Evolutionary conservation across 1,284 basidiomycete genomes (phyloP).

Genomic region (Cutaneotrichosporon mucoides): DNA sequence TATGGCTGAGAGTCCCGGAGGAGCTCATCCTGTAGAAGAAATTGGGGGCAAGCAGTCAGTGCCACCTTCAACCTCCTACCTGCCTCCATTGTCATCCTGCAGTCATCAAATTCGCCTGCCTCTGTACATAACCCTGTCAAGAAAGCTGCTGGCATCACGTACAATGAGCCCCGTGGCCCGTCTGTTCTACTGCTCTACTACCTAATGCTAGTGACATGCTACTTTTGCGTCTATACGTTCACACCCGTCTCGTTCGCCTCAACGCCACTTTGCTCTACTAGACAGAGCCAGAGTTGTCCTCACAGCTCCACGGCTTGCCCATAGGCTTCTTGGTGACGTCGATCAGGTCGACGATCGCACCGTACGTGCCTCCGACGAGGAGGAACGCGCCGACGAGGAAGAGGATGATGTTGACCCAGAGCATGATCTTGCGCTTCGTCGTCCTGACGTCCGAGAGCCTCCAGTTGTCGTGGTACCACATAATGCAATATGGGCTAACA

Average conservation of each 20-base stretch:
- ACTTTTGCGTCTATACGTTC: too few relatives aligned
- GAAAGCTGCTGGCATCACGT: neutral
- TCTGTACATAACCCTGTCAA: too few relatives aligned
- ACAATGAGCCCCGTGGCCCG: neutral
- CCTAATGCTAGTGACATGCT: neutral
- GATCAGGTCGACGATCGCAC: slow-evolving; percentile 26
- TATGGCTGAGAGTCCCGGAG: too few relatives aligned
- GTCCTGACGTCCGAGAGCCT: slow-evolving; percentile 4
- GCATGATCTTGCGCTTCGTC: neutral
- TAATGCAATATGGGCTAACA: slow-evolving; percentile 24
- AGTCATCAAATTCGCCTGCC: too few relatives aligned
- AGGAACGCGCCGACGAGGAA: slow-evolving; percentile 31
- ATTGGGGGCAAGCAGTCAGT: too few relatives aligned
- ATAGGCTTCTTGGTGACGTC: slow-evolving; percentile 10
- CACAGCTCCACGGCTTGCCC: slow-evolving; percentile 23
- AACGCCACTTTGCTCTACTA: neutral
- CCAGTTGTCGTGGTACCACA: slow-evolving; percentile 38
- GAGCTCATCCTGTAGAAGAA: too few relatives aligned
- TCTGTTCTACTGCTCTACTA: neutral
- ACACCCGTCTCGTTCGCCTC: too few relatives aligned
- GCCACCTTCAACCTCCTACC: too few relatives aligned
- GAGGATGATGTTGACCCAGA: slow-evolving; percentile 16
- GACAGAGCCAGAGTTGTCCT: slow-evolving; percentile 22
- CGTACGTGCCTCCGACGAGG: slow-evolving; percentile 35
- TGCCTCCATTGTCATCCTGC: too few relatives aligned